phyloP scores from a whole-genome alignment of 768 basidiomycete species.

The Imleria badia region DNA sequence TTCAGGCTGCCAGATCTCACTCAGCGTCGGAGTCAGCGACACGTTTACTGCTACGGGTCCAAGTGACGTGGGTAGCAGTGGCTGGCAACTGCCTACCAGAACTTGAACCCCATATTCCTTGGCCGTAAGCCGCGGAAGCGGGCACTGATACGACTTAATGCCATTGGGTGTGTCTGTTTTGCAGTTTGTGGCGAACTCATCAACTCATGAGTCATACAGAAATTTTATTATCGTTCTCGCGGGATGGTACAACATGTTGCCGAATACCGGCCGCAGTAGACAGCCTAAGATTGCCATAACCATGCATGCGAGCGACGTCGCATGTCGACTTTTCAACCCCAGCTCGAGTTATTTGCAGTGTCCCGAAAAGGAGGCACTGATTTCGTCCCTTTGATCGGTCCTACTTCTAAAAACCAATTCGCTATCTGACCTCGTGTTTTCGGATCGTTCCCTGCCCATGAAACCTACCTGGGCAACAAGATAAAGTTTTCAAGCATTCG shows the following conservation, averaged over 20 bases:
- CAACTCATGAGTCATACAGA: no score
- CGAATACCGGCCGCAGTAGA: background rate
- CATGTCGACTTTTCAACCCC: background rate
- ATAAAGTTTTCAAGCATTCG: background rate
- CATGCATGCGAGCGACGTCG: background rate
- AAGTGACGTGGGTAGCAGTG: conserved; percentile 6
- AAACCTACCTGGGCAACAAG: background rate
- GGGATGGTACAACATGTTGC: background rate
- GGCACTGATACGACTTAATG: background rate
- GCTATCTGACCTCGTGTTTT: conserved; percentile 12
- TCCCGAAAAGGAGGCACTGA: background rate
- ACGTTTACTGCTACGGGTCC: background rate
- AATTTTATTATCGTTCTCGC: background rate
- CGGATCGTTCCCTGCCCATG: conserved; percentile 2
- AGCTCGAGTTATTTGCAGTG: background rate
- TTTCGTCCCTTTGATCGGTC: background rate
- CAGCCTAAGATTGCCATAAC: background rate
- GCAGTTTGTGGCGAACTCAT: background rate
- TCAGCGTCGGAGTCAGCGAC: no score
- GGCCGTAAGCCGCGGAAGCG: background rate
- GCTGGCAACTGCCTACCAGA: background rate
- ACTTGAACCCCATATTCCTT: background rate
- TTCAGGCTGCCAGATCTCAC: conserved; percentile 1
- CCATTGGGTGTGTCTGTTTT: background rate
- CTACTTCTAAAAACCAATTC: conserved; percentile 5